Conservation (phyloP, 495 filamentous ascomycete species). For the Hypoxylon intermedium region DNA sequence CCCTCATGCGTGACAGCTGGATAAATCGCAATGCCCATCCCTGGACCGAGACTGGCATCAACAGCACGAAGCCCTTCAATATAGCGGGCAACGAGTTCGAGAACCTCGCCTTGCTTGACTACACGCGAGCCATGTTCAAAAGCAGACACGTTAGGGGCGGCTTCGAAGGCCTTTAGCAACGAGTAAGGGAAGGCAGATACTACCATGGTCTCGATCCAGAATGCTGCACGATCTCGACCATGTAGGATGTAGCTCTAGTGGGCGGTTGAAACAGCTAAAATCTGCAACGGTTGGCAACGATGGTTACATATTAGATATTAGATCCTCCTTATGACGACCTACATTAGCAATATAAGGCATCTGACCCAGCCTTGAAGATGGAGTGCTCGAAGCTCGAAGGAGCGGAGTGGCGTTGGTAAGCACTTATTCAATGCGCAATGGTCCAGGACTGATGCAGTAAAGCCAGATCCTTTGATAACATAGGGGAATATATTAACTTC, state of each 20-base stretch:
- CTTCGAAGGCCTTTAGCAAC: slow-evolving; percentile 6
- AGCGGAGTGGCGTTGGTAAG: slow-evolving; percentile 15
- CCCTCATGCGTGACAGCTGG: slow-evolving; percentile 10
- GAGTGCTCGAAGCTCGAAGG: background rate
- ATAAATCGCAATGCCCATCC: slow-evolving; percentile 10
- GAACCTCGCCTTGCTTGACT: background rate
- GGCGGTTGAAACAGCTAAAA: background rate
- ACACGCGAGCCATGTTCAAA: slow-evolving; percentile 12
- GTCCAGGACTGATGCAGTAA: background rate
- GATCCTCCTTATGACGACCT: background rate
- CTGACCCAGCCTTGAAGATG: background rate
- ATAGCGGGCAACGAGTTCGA: slow-evolving; percentile 11
- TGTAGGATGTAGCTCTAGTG: too few relatives aligned
- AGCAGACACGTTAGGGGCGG: slow-evolving; percentile 4
- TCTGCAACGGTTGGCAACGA: background rate
- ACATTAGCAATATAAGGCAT: background rate
- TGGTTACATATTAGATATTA: background rate
- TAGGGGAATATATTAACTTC: background rate
- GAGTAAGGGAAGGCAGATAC: slow-evolving; percentile 2
- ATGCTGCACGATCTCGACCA: too few relatives aligned
- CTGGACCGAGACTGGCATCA: background rate
- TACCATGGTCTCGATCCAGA: background rate
- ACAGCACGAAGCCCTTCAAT: background rate
- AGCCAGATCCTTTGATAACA: background rate
- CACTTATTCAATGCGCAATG: slow-evolving; percentile 14